Percentiles rank a stretch among this genome's conserved stretches.
Conservation (phyloP, 2,329 filamentous ascomycete species). For the Alternaria brassicicola region DNA sequence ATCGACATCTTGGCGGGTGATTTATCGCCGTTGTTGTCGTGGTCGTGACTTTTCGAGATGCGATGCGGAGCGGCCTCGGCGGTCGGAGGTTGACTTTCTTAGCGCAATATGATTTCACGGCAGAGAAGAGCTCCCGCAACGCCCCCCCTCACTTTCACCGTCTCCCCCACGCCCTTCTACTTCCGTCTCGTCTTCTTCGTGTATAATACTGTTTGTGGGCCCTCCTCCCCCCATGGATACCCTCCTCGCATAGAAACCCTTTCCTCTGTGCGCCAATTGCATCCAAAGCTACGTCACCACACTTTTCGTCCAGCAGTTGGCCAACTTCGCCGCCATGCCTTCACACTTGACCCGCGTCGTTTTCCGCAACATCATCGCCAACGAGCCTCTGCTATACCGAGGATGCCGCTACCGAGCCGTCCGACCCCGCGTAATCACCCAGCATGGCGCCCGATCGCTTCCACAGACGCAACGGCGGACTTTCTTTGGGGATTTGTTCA, state of each 20-base stretch:
- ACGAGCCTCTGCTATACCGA: constrained; percentile 55
- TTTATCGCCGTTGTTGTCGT: constrained; percentile 9
- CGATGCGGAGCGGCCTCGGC: constrained; percentile 12
- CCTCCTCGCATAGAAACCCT: constrained; percentile 2
- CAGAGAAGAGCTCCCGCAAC: constrained; percentile 5
- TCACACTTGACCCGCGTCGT: constrained; percentile 66
- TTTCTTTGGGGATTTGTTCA: constrained; percentile 69
- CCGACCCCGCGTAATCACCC: constrained; percentile 26
- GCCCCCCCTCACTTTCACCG: constrained; percentile 6
- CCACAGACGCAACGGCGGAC: constrained; percentile 55
- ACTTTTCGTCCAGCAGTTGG: constrained; percentile 6
- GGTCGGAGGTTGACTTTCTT: constrained; percentile 23
- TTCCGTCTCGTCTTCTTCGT: constrained; percentile 22
- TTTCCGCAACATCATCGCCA: constrained; percentile 63
- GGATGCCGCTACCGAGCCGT: constrained; percentile 50
- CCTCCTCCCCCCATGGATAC: constrained; percentile 19
- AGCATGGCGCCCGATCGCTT: constrained; percentile 28
- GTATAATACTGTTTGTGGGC: constrained; percentile 16
- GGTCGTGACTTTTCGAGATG: constrained; percentile 19
- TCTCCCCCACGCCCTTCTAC: constrained; percentile 11
- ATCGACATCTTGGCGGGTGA: constrained; percentile 31
- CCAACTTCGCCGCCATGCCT: constrained; percentile 54
- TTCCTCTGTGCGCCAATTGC: constrained; percentile 16
- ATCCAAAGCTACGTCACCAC: constrained; percentile 7
- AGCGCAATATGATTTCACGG: constrained; percentile 27